phyloP scores from a whole-genome alignment of 768 basidiomycete genomes.

The Suillus subluteus region DNA sequence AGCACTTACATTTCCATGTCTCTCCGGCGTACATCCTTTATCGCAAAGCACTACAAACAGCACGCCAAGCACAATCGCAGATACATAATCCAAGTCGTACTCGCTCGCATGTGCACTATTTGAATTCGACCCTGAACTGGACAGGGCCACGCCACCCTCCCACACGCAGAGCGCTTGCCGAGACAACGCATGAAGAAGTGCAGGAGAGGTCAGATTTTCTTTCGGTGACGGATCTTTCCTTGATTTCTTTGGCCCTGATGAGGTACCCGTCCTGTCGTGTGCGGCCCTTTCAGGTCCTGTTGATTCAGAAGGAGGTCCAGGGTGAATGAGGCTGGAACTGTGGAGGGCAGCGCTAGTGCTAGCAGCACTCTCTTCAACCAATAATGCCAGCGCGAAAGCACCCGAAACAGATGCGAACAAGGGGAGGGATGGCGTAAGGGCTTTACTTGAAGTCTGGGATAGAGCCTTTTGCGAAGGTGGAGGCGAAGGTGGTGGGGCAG shows the following conservation, averaged over 20 bases:
- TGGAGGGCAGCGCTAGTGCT: conserved; percentile 11
- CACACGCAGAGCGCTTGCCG: conserved; percentile 48
- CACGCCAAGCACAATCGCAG: conserved; percentile 61
- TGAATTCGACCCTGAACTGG: not conserved
- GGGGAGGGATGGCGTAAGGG: conserved; percentile 25
- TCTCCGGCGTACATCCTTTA: conserved; percentile 39
- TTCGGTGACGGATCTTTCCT: conserved; percentile 20
- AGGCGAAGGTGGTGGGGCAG: conserved; percentile 16
- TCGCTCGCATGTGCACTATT: conserved; percentile 25
- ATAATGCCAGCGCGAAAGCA: conserved; percentile 61
- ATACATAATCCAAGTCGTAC: conserved; percentile 60
- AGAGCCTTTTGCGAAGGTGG: conserved; percentile 15
- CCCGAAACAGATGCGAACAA: conserved; percentile 66
- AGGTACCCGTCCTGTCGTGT: not conserved
- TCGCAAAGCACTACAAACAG: conserved; percentile 58
- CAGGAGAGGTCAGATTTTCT: conserved; percentile 35
- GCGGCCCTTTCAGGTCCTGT: not conserved
- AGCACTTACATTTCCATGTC: not conserved
- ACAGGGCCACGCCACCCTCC: conserved; percentile 34
- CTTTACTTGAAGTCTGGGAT: not conserved
- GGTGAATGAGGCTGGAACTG: not conserved
- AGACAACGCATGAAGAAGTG: conserved; percentile 50
- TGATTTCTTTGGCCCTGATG: not conserved
- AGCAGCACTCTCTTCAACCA: conserved; percentile 30
- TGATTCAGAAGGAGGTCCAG: conserved; percentile 21